A percentile compares a stretch with the other conserved stretches of the same genome.
Conservation (phyloP, 1,284 basidiomycete genomes). For the Mycocalia duriaeana region DNA sequence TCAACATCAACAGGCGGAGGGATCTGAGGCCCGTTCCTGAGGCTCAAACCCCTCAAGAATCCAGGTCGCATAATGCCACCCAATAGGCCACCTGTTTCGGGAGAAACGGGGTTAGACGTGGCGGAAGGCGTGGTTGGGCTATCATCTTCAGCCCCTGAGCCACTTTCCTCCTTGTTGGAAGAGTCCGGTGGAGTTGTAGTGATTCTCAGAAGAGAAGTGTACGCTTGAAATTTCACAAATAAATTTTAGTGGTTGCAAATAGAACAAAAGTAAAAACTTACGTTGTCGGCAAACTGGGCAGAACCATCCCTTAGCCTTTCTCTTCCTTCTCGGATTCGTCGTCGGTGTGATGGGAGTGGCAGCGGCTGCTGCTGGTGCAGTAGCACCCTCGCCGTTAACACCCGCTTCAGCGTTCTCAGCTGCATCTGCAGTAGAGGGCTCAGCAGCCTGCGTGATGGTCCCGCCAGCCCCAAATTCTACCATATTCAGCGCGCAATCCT, state of each 20-base stretch:
- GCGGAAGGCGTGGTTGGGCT: neutral
- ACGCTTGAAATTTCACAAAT: conserved; percentile 45
- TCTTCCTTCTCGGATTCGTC: conserved; percentile 54
- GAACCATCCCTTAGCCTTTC: conserved; percentile 92
- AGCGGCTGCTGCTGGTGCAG: conserved; percentile 9
- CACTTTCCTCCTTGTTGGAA: conserved; percentile 20
- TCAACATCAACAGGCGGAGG: conserved; percentile 18
- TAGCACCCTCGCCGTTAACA: conserved; percentile 5
- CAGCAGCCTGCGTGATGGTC: conserved; percentile 61
- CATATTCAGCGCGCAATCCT: conserved; percentile 91
- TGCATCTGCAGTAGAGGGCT: conserved; percentile 22
- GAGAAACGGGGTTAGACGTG: conserved; percentile 5
- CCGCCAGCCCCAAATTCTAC: conserved; percentile 91
- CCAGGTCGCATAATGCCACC: conserved; percentile 21
- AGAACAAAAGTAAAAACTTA: conserved; percentile 15
- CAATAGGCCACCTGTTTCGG: conserved; percentile 16
- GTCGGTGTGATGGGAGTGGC: conserved; percentile 17
- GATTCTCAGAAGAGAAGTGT: conserved; percentile 81
- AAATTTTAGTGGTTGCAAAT: conserved; percentile 4
- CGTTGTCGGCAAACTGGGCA: conserved; percentile 89
- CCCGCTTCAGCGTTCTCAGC: conserved; percentile 13
- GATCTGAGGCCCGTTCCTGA: conserved; percentile 14
- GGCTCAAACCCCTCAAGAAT: conserved; percentile 29
- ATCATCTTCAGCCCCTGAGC: conserved; percentile 16
- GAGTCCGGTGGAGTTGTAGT: conserved; percentile 56